Percentiles rank a stretch among this genome's conserved stretches.
phyloP scores from a whole-genome alignment of 805 yeast genomes.

The Spathaspora passalidarum region DNA sequence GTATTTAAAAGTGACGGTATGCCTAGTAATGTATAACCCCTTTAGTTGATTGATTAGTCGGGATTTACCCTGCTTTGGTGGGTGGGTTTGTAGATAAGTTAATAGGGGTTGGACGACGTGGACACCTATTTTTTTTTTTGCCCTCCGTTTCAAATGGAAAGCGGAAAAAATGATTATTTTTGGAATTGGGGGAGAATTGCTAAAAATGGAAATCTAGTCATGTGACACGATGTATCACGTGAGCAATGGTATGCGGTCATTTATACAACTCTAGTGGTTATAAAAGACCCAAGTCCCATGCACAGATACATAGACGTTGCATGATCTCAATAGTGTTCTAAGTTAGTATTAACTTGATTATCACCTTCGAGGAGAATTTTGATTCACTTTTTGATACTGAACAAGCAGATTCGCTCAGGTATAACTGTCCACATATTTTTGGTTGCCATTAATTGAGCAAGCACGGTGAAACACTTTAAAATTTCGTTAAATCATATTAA shows the following conservation, averaged over 20 bases:
- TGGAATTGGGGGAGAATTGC: background rate
- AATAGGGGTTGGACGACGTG: background rate
- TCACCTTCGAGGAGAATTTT: too few relatives aligned
- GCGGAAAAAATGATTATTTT: background rate
- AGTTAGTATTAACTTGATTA: too few relatives aligned
- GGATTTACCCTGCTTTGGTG: conserved; percentile 5
- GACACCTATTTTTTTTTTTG: background rate
- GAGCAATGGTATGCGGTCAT: too few relatives aligned
- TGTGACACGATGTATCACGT: too few relatives aligned
- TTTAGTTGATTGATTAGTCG: conserved; percentile 11
- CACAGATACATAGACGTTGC: too few relatives aligned
- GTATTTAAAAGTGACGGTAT: background rate
- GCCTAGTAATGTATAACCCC: conserved; percentile 8
- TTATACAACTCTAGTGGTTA: background rate
- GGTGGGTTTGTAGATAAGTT: background rate
- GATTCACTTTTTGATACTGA: too few relatives aligned
- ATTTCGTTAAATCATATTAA: too few relatives aligned
- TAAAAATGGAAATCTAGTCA: background rate
- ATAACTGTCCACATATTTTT: too few relatives aligned
- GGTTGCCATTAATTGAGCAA: too few relatives aligned
- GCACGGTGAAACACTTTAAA: too few relatives aligned
- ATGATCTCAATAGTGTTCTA: too few relatives aligned
- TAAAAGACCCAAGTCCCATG: background rate
- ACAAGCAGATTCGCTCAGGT: too few relatives aligned
- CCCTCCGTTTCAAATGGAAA: background rate